Conservation (phyloP, 1,284 basidiomycete species). For the Erythrobasidium hasegawianum region DNA sequence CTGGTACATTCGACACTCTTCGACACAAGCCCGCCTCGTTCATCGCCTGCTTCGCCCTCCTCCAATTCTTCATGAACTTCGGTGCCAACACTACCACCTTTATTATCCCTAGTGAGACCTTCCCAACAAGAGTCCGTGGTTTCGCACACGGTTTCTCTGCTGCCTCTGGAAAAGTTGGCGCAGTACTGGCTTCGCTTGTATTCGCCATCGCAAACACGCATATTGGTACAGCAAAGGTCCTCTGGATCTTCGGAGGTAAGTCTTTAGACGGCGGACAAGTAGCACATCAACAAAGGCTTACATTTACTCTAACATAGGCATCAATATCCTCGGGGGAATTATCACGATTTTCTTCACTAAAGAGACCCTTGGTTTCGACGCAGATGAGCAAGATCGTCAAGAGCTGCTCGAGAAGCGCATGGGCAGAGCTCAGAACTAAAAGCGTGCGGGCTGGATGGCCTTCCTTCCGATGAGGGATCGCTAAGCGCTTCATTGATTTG, state of each 20-base stretch:
- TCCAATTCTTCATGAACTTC: conserved; percentile 50
- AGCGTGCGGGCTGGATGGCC: no score
- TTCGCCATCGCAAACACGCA: conserved; percentile 56
- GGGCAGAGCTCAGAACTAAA: no score
- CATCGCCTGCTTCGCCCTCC: conserved; percentile 70
- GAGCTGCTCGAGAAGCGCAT: no score
- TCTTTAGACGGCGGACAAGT: no score
- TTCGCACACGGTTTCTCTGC: conserved; percentile 75
- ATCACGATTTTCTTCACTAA: conserved; percentile 66
- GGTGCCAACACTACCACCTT: conserved; percentile 73
- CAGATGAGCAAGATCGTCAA: conserved; percentile 5
- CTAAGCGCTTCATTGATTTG: no score
- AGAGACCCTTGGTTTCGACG: conserved; percentile 62
- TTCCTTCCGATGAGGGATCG: no score
- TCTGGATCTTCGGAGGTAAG: conserved; percentile 50
- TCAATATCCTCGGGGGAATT: conserved; percentile 62
- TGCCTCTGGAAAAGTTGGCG: conserved; percentile 68
- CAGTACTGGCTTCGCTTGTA: conserved; percentile 59
- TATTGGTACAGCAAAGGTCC: conserved; percentile 34
- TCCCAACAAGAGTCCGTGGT: conserved; percentile 64
- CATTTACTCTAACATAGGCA: not conserved
- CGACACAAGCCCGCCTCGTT: conserved; percentile 52
- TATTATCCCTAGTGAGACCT: conserved; percentile 74
- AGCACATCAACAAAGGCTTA: no score
- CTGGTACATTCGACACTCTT: conserved; percentile 33